A percentile compares a stretch with the other conserved stretches of the same genome.
Evolutionary conservation across 768 basidiomycete species (phyloP).

Genomic region (Boletus tylopilopsis): DNA sequence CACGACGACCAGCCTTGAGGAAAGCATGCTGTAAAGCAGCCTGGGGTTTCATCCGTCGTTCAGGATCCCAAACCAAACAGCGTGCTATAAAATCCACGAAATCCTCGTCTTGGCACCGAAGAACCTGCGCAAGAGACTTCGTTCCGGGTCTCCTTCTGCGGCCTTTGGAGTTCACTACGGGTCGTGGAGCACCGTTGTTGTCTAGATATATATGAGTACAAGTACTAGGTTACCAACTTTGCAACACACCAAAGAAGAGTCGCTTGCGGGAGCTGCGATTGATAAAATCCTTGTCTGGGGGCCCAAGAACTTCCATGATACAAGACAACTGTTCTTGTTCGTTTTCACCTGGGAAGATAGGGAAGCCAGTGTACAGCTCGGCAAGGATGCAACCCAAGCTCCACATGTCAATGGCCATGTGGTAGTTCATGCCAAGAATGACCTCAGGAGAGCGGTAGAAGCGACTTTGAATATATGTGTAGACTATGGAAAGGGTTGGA

Average conservation of each 20-base stretch:
- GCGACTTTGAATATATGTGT: constrained; percentile 98
- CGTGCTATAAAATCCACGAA: constrained; percentile 97
- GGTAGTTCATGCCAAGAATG: constrained; percentile 98
- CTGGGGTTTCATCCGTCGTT: constrained; percentile 90
- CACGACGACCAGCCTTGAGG: constrained; percentile 62
- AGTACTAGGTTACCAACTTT: background rate
- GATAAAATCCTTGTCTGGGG: constrained; percentile 93
- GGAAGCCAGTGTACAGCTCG: constrained; percentile 95
- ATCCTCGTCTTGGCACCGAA: constrained; percentile 89
- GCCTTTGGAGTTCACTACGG: constrained; percentile 95
- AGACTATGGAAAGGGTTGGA: constrained; percentile 54
- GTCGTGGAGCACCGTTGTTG: constrained; percentile 86
- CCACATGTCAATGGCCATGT: constrained; percentile 99
- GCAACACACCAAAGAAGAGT: constrained; percentile 84
- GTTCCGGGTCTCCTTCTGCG: constrained; percentile 87
- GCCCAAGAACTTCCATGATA: constrained; percentile 98
- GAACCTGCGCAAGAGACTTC: constrained; percentile 83
- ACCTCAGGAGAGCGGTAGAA: constrained; percentile 99
- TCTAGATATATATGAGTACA: constrained; percentile 46
- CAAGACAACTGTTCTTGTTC: constrained; percentile 98
- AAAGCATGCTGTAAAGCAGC: constrained; percentile 91
- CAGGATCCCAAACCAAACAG: constrained; percentile 98
- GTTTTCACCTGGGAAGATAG: constrained; percentile 98
- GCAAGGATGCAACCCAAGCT: constrained; percentile 97
- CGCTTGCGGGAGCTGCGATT: constrained; percentile 92